Percentiles rank a stretch among this genome's conserved stretches.
phyloP scores from a whole-genome alignment of 805 yeast genomes.

The Yarrowia alimentaria region DNA sequence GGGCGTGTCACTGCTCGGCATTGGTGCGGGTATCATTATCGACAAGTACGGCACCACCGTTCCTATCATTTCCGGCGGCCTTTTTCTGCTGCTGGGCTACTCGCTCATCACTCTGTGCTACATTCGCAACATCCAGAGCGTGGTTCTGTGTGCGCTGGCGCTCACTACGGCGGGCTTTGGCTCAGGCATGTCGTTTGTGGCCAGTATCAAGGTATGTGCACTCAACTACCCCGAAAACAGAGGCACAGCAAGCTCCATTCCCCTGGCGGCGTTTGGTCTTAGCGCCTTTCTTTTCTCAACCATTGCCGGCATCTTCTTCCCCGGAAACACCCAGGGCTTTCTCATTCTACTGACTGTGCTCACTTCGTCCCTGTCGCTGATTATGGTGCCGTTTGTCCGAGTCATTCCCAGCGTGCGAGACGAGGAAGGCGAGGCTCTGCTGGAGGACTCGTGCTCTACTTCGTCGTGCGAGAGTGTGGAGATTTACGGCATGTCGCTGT shows the following conservation, averaged over 20 bases:
- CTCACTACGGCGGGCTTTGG: conserved; percentile 57
- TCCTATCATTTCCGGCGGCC: conserved; percentile 54
- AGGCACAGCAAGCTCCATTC: conserved; percentile 30
- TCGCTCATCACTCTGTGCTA: conserved; percentile 52
- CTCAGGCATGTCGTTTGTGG: conserved; percentile 61
- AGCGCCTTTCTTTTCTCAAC: conserved; percentile 62
- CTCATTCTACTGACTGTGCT: conserved; percentile 46
- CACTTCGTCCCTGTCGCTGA: conserved; percentile 48
- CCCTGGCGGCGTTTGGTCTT: conserved; percentile 23
- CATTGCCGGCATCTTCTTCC: conserved; percentile 51
- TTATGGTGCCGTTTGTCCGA: conserved; percentile 56
- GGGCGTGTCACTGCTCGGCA: conserved; percentile 51
- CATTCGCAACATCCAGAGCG: conserved; percentile 38
- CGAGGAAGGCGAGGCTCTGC: conserved; percentile 13
- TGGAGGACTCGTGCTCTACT: conserved; percentile 2
- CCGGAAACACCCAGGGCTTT: conserved; percentile 60
- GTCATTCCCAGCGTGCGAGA: conserved; percentile 2
- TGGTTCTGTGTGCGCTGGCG: conserved; percentile 45
- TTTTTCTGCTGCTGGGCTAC: conserved; percentile 55
- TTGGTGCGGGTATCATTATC: conserved; percentile 34
- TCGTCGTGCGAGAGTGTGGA: conserved; percentile 33
- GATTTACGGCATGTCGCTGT: conserved; percentile 30
- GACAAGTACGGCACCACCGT: conserved; percentile 32
- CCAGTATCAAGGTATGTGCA: conserved; percentile 72
- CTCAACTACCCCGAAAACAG: conserved; percentile 54